Base-by-base conservation (phyloP, 176 grass and related monocot genomes). In the Otatea glauca region DNA sequence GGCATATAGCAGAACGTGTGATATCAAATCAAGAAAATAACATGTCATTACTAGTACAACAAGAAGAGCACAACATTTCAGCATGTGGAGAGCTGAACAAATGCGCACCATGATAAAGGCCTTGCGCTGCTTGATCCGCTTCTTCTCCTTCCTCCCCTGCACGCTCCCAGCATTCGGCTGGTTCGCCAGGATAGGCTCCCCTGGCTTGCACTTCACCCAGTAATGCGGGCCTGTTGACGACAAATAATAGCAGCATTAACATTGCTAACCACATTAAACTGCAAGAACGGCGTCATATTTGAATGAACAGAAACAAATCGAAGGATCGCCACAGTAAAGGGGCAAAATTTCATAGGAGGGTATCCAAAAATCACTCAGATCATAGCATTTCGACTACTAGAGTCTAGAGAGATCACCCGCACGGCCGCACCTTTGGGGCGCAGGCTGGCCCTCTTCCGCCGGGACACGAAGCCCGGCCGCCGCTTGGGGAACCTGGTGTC, bases 401-500 rank as follows among this genome's bases (percentile, higher is more conserved):
- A 37, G 35, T 37, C 35, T 37, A 16, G 11, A 81, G 5, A 56
- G 68, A 86, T 65, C 56, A 0, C 14, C 75, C 75, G 11, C n/a
- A n/a, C n/a, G n/a, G n/a, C n/a, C n/a, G n/a, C 82, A 92, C 92
- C 95, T 90, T 88, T 86, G 64, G 92, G 87, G 83, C 86, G 92
- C 53, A 95, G 74, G 91, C 81, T 95, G 32, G 91, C 89, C 73
- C 95, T 91, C 85, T 98, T 98, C 79, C 88, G 84, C 54, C 89
- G 91, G 76, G 88, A 81, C 83, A 49, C 87, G 72, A 90, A 84
- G 10, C 87, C 92, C 4, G 95, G 92, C 13, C 92, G 90, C 66
- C 92, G 80, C 86, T 98, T 93, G 37, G 89, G 91, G 47, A 88
- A 93, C 69, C 95, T 80, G 10, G 83, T 84, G 0, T 95, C 92